Conservation (phyloP, 2,329 filamentous ascomycete genomes). For the Neophaeococcomyces aloes region DNA sequence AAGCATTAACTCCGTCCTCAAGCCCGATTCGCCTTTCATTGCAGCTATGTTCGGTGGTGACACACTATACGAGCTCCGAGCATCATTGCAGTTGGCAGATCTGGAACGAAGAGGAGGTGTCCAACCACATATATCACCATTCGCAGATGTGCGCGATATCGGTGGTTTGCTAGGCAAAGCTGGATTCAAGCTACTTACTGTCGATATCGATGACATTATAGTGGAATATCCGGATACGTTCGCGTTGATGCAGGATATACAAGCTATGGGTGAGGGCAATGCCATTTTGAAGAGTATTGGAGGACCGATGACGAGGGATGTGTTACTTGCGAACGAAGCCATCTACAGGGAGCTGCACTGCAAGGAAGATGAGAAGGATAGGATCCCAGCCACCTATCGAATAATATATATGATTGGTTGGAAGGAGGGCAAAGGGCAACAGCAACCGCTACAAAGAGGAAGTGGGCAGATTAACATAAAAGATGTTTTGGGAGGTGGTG, state of each 20-base stretch:
- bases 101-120: constrained; percentile 85
- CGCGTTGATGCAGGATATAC: constrained; percentile 83
- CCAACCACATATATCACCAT: constrained; percentile 76
- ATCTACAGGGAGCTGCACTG: constrained; percentile 85
- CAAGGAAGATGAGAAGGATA: constrained; percentile 43
- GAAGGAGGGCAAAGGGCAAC: constrained; percentile 73
- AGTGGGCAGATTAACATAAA: constrained; percentile 82
- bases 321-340: constrained; percentile 73
- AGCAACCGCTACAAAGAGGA: constrained; percentile 68
- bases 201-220: constrained; percentile 94
- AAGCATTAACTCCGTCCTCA: constrained; percentile 77
- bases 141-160: constrained; percentile 85
- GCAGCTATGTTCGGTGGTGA: constrained; percentile 96
- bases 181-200: constrained; percentile 90
- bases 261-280: constrained; percentile 93
- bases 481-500: constrained; percentile 54
- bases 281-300: constrained; percentile 61
- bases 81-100: constrained; percentile 84
- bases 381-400: constrained; percentile 79
- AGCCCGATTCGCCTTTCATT: constrained; percentile 84
- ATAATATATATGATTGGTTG: constrained; percentile 99
- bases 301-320: constrained; percentile 72
- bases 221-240: constrained; percentile 89
- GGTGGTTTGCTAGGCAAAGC: constrained; percentile 77
- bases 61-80: constrained; percentile 84